Percentiles rank a stretch among this genome's conserved stretches.
Evolutionary conservation across 202 grass and related monocot genomes (phyloP).

Genomic region (Carex arenaria): DNA sequence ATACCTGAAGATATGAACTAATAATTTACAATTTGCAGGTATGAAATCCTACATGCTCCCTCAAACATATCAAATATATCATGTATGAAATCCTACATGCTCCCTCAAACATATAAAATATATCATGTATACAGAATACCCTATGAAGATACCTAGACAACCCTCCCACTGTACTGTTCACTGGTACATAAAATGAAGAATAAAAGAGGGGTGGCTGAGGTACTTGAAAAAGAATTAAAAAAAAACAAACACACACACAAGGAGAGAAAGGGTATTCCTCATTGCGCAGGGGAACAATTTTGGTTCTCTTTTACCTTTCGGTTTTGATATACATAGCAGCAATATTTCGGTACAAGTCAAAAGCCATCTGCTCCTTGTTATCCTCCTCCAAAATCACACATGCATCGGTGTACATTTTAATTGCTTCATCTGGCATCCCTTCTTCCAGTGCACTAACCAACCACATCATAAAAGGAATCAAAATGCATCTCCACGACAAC

Average conservation of each 20-base stretch:
- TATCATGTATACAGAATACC: neutral
- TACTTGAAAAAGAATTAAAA: neutral
- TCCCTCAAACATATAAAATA: neutral
- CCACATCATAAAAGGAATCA: conserved; percentile 11
- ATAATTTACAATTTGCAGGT: neutral
- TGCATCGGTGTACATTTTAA: conserved; percentile 81
- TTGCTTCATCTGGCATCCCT: conserved; percentile 65
- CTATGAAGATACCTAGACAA: neutral
- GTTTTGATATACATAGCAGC: conserved; percentile 69
- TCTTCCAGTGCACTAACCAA: conserved; percentile 80
- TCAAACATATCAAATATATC: neutral
- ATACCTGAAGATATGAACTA: conserved; percentile 42
- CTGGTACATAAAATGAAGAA: neutral
- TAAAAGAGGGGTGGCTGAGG: neutral
- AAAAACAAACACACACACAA: neutral
- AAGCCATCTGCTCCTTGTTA: conserved; percentile 97
- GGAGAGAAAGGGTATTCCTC: neutral
- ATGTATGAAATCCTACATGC: neutral
- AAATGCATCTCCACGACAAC: neutral
- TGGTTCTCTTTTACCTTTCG: conserved; percentile 31
- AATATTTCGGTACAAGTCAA: conserved; percentile 79
- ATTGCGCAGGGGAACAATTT: neutral
- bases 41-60: neutral
- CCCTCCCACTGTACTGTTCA: neutral
- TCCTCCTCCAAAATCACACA: conserved; percentile 84